A percentile compares a stretch with the other conserved stretches of the same genome.
These are phyloP conservation scores for Nemania abortiva DNA, from an alignment of 2,329 filamentous ascomycete genomes.

Conservation along the genomic window DNA sequence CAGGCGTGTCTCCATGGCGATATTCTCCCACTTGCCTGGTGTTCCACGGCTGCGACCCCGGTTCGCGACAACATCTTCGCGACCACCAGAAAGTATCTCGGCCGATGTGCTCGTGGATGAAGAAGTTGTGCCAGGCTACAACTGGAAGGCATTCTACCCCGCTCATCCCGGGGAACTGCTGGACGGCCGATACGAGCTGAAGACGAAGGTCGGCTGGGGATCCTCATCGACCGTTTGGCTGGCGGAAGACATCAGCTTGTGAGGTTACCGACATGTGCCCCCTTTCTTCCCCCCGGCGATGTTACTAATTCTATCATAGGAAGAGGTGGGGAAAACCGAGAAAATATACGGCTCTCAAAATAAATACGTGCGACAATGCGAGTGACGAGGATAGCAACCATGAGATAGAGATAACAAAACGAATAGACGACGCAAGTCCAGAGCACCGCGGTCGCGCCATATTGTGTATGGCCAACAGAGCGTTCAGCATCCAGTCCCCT, in stretches of 20 bases:
- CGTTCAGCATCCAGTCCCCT: slow-evolving; percentile 12
- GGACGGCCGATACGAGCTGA: slow-evolving; percentile 18
- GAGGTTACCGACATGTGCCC: slow-evolving; percentile 4
- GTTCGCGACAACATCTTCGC: too few relatives aligned
- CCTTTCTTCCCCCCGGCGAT: too few relatives aligned
- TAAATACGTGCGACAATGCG: slow-evolving; percentile 2
- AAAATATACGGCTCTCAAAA: slow-evolving; percentile 22
- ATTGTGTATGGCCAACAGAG: slow-evolving; percentile 4
- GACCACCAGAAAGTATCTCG: too few relatives aligned
- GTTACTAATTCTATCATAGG: slow-evolving; percentile 1
- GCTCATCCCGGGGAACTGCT: slow-evolving; percentile 19
- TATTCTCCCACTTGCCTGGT: too few relatives aligned
- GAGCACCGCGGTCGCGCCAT: slow-evolving; percentile 17
- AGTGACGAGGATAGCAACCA: neutral
- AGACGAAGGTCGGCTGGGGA: slow-evolving; percentile 22
- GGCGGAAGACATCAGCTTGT: slow-evolving; percentile 15
- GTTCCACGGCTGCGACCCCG: too few relatives aligned
- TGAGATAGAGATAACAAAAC: slow-evolving; percentile 17
- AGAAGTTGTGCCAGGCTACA: slow-evolving; percentile 8
- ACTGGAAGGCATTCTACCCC: slow-evolving; percentile 11
- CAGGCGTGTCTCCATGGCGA: too few relatives aligned
- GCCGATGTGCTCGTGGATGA: neutral
- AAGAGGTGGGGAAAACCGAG: slow-evolving; percentile 8
- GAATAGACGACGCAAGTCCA: neutral
- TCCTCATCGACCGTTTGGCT: slow-evolving; percentile 23